Evolutionary conservation across 345 rosid species (phyloP).

Genomic region (Eucalyptus tenuipes): DNA sequence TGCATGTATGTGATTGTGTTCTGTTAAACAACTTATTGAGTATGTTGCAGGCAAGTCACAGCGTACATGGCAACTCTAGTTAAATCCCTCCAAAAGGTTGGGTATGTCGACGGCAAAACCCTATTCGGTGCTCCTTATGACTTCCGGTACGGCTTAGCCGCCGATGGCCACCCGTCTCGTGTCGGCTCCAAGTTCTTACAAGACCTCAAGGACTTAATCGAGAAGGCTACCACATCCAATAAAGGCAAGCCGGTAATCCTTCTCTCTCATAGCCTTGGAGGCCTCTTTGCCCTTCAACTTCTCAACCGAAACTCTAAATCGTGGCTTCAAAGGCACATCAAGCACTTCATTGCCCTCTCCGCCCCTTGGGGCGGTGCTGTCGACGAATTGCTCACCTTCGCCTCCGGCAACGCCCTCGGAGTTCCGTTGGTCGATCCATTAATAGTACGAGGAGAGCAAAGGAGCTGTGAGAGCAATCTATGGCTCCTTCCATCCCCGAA

Average conservation of each 20-base stretch:
- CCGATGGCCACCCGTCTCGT: conserved; percentile 45
- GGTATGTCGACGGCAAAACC: conserved; percentile 47
- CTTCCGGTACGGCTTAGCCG: conserved; percentile 74
- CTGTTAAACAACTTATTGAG: background rate
- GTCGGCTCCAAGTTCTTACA: conserved; percentile 54
- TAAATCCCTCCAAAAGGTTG: conserved; percentile 37
- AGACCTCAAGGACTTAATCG: conserved; percentile 52
- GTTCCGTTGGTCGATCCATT: conserved; percentile 78
- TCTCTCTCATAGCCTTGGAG: conserved; percentile 83
- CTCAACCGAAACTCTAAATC: conserved; percentile 46
- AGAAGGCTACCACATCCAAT: conserved; percentile 40
- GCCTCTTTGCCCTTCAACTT: conserved; percentile 55
- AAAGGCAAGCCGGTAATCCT: conserved; percentile 63
- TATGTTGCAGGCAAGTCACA: conserved; percentile 23
- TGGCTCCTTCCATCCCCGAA: conserved; percentile 73
- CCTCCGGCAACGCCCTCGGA: conserved; percentile 57
- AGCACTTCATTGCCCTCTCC: conserved; percentile 67
- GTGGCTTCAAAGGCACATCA: conserved; percentile 55
- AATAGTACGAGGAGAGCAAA: conserved; percentile 56
- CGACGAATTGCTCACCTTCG: conserved; percentile 50
- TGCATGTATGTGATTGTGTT: background rate
- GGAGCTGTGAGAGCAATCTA: conserved; percentile 69
- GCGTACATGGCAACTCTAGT: conserved; percentile 66
- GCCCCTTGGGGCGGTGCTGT: conserved; percentile 83
- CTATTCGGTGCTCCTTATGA: conserved; percentile 87